Conservation (phyloP, 2,329 filamentous ascomycete genomes). For the Penicillium decumbens region DNA sequence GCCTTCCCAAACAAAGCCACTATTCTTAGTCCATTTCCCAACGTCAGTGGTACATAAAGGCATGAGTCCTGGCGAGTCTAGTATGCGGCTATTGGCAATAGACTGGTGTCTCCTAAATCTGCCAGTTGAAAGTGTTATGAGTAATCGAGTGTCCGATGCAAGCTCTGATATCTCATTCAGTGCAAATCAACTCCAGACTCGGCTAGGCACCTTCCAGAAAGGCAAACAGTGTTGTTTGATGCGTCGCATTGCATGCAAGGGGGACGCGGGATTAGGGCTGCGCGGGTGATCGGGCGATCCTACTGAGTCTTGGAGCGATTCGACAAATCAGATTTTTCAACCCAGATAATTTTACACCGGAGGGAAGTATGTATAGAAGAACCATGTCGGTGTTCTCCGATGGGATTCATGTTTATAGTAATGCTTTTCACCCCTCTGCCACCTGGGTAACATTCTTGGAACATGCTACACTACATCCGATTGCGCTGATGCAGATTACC, state of each 20-base stretch:
- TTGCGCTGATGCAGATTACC: slow-evolving; percentile 3
- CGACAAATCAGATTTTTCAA: background rate
- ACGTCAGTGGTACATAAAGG: background rate
- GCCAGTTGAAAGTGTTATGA: background rate
- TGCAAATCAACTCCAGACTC: background rate
- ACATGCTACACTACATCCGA: slow-evolving; percentile 4
- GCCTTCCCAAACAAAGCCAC: background rate
- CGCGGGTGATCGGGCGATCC: slow-evolving; percentile 2
- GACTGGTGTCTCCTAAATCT: background rate
- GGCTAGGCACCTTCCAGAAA: slow-evolving; percentile 8
- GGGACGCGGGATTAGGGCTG: slow-evolving; percentile 4
- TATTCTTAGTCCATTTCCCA: background rate
- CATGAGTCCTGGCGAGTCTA: background rate
- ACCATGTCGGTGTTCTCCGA: background rate
- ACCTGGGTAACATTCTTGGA: slow-evolving; percentile 2
- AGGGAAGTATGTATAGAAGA: background rate
- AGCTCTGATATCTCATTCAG: background rate
- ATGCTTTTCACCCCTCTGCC: background rate
- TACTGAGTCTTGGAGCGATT: background rate
- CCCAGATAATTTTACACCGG: background rate
- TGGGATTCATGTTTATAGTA: background rate
- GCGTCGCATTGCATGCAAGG: slow-evolving; percentile 16
- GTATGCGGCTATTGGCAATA: slow-evolving; percentile 13
- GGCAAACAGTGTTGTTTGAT: slow-evolving; percentile 3
- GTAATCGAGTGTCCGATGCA: background rate